Base-by-base conservation (phyloP, 176 grass and related monocot genomes). In the Musa troglodytarum region DNA sequence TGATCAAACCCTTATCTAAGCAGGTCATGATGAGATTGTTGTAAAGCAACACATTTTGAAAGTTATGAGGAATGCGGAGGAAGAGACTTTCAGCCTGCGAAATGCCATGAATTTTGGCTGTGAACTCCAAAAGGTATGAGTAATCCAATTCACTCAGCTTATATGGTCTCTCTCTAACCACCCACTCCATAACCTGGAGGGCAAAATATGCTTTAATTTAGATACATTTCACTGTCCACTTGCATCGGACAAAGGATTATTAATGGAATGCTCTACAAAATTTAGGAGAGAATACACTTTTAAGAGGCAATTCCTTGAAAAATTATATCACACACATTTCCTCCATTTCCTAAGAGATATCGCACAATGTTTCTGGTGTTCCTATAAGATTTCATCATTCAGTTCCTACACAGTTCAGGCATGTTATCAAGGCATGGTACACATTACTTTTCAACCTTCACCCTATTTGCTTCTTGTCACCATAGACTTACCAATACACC, bases 161-260 rank as follows among this genome's bases (percentile, higher is more conserved):
- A 84, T 98, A 98, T 9, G 94, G 94, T 26, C 84, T 91, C 88
- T 98, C 94, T 78, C 88, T 89, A 65, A 98, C 81, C n/a, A 98
- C 82, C 94, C 94, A 98, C 74, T 98, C 90, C 90, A 93, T 91
- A 69, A 98, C 84, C 94, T 98, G 76, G 71, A 29, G 24, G 21
- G 50, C 65, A 53, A 64, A 59, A 73, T 20, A 74, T 19, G 13
- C 17, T 26, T 56, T 50, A 68, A 12, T 84, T 17, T 79, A 15
- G 68, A 8, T 72, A 20, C 10, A 14, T 68, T 43, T 10, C 52
- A 16, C 11, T 15, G 11, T 58, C 11, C 26, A 57, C 20, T 20
- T 57, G n/a, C 16, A 54, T 53, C 11, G 11, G 26, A 54, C 3
- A 49, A 76, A 19, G 53, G 23, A 43, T 34, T 28, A 16, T 11